Evolutionary conservation across 345 rosid species (phyloP).

Genomic region (Corchorus olitorius): DNA sequence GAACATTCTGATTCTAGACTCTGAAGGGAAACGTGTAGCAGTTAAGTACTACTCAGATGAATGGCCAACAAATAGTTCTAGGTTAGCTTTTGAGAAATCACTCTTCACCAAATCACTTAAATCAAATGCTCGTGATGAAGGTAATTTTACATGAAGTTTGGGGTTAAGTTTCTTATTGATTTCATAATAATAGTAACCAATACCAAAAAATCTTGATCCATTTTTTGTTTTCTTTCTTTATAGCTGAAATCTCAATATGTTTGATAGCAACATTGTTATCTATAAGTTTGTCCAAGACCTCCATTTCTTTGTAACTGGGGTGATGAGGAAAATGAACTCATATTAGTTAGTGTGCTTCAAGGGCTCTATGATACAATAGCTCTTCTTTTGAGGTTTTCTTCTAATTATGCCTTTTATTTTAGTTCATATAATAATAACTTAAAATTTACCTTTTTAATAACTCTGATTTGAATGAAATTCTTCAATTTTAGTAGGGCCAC

Average conservation of each 20-base stretch:
- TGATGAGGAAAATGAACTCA: slow-evolving; percentile 82
- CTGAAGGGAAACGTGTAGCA: slow-evolving; percentile 94
- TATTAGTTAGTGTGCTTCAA: slow-evolving; percentile 75
- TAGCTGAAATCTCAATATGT: slow-evolving; percentile 79
- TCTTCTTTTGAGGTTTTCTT: slow-evolving; percentile 72
- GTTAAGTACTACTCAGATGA: slow-evolving; percentile 90
- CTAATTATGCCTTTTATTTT: not conserved
- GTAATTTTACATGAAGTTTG: slow-evolving; percentile 30
- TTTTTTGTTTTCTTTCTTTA: not conserved
- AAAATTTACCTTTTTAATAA: too few relatives aligned
- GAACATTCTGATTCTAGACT: slow-evolving; percentile 87
- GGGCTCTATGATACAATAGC: slow-evolving; percentile 83
- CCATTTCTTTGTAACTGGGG: slow-evolving; percentile 93
- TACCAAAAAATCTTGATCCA: not conserved
- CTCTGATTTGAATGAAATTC: too few relatives aligned
- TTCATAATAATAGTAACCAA: not conserved
- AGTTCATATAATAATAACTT: too few relatives aligned
- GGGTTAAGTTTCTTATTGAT: too few relatives aligned
- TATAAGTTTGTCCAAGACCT: slow-evolving; percentile 87
- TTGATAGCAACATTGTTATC: slow-evolving; percentile 69
- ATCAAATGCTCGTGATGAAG: slow-evolving; percentile 88
- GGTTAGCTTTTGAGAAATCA: slow-evolving; percentile 70
- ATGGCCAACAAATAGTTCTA: slow-evolving; percentile 77
- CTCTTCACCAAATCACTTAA: slow-evolving; percentile 77
- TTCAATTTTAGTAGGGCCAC: slow-evolving; percentile 46